Percentiles rank a stretch among this genome's conserved stretches.
phyloP scores from a whole-genome alignment of 2,329 filamentous ascomycete species.

The Penicillium sp. region DNA sequence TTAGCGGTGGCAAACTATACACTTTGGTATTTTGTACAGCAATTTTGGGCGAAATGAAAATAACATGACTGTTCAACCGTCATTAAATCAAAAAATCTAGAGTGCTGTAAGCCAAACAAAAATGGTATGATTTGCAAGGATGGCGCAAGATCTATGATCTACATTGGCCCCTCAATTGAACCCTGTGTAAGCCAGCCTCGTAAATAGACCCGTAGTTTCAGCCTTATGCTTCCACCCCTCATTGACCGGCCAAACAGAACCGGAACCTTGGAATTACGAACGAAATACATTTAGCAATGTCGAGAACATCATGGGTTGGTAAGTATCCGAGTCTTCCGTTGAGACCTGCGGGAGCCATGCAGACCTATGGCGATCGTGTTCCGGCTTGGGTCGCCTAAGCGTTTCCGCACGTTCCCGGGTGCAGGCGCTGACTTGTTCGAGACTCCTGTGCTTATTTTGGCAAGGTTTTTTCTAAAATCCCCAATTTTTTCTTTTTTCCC shows the following conservation, averaged over 20 bases:
- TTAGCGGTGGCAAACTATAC: neutral
- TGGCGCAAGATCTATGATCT: conserved; percentile 1
- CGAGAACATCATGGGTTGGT: conserved; percentile 21
- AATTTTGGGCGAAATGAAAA: neutral
- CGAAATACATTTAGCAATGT: neutral
- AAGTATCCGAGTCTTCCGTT: conserved; percentile 23
- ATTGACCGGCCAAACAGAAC: neutral
- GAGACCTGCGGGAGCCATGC: conserved; percentile 1
- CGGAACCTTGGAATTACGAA: neutral
- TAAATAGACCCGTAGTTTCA: neutral
- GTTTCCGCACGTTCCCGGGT: conserved; percentile 29
- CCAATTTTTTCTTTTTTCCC: conserved; percentile 5
- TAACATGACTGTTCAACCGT: neutral
- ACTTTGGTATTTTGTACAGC: neutral
- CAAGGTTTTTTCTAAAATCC: neutral
- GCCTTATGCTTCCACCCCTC: neutral
- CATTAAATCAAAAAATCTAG: neutral
- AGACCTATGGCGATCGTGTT: conserved; percentile 19
- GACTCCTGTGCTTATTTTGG: conserved; percentile 4
- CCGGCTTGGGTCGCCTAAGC: conserved; percentile 20
- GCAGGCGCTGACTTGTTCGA: conserved; percentile 18
- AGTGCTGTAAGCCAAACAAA: neutral
- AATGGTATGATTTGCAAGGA: neutral
- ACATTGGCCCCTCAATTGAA: neutral
- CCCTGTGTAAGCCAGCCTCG: neutral